These are phyloP conservation scores for Anthracocystis setariae DNA, from an alignment of 1,284 basidiomycete genomes.

Conservation along the genomic window DNA sequence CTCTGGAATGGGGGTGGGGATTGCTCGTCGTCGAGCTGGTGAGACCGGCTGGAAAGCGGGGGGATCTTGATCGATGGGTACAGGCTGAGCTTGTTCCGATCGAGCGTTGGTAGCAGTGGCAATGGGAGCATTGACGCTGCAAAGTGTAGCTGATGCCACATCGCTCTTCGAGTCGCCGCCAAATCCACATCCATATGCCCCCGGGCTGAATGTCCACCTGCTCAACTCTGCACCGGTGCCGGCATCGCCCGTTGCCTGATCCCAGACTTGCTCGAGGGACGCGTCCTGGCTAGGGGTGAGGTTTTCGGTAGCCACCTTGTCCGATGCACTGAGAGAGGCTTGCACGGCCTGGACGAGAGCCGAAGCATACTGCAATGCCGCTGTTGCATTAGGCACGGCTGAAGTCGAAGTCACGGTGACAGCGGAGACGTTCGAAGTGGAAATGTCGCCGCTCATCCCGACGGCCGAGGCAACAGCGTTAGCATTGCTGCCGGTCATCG, in stretches of 20 bases:
- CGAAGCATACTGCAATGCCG: not conserved
- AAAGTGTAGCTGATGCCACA: slow-evolving; percentile 23
- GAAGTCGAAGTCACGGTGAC: slow-evolving; percentile 3
- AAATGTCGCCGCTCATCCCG: slow-evolving; percentile 27
- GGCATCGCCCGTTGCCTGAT: slow-evolving; percentile 3
- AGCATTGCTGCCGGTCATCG: slow-evolving; percentile 21
- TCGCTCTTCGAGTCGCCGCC: slow-evolving; percentile 1
- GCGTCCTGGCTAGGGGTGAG: slow-evolving; percentile 10
- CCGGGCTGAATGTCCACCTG: slow-evolving; percentile 39
- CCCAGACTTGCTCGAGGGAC: slow-evolving; percentile 7
- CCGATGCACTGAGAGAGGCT: slow-evolving; percentile 7
- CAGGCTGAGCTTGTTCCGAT: not conserved
- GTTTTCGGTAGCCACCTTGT: slow-evolving; percentile 26
- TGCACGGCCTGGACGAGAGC: slow-evolving; percentile 14
- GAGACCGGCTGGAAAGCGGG: slow-evolving; percentile 12
- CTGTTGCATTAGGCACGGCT: slow-evolving; percentile 1
- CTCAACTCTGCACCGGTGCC: not conserved
- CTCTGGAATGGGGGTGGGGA: slow-evolving; percentile 17
- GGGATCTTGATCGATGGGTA: not conserved
- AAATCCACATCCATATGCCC: slow-evolving; percentile 42
- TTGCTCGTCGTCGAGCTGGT: slow-evolving; percentile 5
- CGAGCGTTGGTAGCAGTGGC: slow-evolving; percentile 4
- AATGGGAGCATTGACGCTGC: slow-evolving; percentile 19
- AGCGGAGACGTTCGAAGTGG: slow-evolving; percentile 4
- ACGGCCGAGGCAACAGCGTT: slow-evolving; percentile 32